phyloP scores from a whole-genome alignment of 768 basidiomycete genomes.

The Hypholoma sublateritium region DNA sequence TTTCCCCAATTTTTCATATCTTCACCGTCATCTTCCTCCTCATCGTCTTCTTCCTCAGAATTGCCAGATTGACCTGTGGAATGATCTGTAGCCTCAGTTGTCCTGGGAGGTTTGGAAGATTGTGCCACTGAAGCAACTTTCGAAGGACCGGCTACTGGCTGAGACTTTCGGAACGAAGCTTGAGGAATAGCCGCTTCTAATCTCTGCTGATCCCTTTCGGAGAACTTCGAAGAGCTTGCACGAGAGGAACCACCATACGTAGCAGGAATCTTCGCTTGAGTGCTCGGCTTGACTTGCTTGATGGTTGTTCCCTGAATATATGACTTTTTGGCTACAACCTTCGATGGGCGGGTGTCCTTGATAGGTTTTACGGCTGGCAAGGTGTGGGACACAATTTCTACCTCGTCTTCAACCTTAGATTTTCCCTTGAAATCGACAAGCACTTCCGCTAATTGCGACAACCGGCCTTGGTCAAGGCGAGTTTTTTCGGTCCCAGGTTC shows the following conservation, averaged over 20 bases:
- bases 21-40: constrained; percentile 43
- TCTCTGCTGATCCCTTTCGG: constrained; percentile 30
- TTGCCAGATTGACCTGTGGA: constrained; percentile 40
- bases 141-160: constrained; percentile 7
- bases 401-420: constrained; percentile 51
- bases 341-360: background rate
- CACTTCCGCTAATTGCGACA: constrained; percentile 66
- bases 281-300: constrained; percentile 1
- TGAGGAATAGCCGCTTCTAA: constrained; percentile 33
- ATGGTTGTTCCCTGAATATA: background rate
- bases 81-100: constrained; percentile 25
- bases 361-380: constrained; percentile 15
- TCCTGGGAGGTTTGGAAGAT: constrained; percentile 21
- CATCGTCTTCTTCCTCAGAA: constrained; percentile 27
- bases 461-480: constrained; percentile 54
- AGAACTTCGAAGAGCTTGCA: constrained; percentile 21
- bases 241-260: constrained; percentile 9
- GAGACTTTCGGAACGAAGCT: constrained; percentile 42
- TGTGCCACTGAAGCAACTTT: background rate
- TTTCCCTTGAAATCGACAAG: constrained; percentile 55
- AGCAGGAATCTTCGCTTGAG: constrained; percentile 3
- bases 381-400: constrained; percentile 49
- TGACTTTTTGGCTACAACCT: background rate
- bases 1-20: constrained; percentile 23
- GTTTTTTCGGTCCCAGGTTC: constrained; percentile 57